A percentile compares a stretch with the other conserved stretches of the same genome.
phyloP scores from a whole-genome alignment of 2,329 filamentous ascomycete species.

The Cercospora berteroae region DNA sequence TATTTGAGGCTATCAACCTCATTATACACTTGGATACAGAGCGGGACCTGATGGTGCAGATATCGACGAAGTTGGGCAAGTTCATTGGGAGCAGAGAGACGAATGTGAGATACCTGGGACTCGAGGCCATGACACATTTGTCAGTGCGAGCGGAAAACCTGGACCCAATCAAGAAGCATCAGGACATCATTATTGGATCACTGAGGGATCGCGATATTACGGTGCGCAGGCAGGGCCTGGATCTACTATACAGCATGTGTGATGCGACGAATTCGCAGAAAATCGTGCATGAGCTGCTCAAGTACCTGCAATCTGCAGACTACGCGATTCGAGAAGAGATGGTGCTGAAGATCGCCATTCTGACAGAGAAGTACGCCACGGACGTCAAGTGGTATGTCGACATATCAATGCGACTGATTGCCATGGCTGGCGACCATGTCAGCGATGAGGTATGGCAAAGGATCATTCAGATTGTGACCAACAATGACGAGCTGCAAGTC shows the following conservation, averaged over 20 bases:
- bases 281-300: slow-evolving; percentile 88
- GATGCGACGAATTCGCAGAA: slow-evolving; percentile 90
- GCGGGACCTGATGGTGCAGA: slow-evolving; percentile 90
- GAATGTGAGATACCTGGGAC: slow-evolving; percentile 90
- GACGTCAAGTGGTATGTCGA: slow-evolving; percentile 99
- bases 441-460: slow-evolving; percentile 99
- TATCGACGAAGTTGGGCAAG: slow-evolving; percentile 83
- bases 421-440: slow-evolving; percentile 96
- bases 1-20: slow-evolving; percentile 98
- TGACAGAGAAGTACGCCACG: slow-evolving; percentile 97
- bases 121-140: slow-evolving; percentile 98
- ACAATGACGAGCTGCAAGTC: slow-evolving; percentile 96
- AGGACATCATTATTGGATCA: slow-evolving; percentile 91
- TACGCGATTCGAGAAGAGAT: slow-evolving; percentile 98
- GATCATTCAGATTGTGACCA: slow-evolving; percentile 97
- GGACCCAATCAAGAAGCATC: slow-evolving; percentile 96
- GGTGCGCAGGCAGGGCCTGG: slow-evolving; percentile 89
- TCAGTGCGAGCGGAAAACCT: slow-evolving; percentile 90
- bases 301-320: slow-evolving; percentile 93
- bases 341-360: slow-evolving; percentile 96
- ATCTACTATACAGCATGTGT: slow-evolving; percentile 99
- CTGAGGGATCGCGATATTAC: slow-evolving; percentile 95
- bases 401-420: slow-evolving; percentile 88
- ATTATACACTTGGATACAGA: slow-evolving; percentile 98
- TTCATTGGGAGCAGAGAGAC: slow-evolving; percentile 97